Evolutionary conservation across 495 filamentous ascomycete genomes (phyloP), one percentile per base, ranked within the genome.

Genomic region (Aspergillus kassunensis): DNA sequence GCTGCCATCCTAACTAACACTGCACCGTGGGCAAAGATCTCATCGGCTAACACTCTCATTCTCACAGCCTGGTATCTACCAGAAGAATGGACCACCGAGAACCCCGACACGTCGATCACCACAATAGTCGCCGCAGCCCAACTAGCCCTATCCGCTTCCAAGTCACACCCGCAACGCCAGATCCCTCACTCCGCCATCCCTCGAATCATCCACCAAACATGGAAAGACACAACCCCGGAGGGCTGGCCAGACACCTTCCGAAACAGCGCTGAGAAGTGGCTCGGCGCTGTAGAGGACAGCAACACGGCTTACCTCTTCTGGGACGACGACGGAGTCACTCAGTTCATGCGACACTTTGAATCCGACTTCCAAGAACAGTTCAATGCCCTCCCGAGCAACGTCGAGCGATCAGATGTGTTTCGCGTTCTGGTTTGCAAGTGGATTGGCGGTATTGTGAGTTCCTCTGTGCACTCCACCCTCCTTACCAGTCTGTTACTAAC

Each of bases 31-130:
- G n/a, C n/a, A n/a, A n/a, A n/a, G n/a, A n/a, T n/a, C n/a, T n/a
- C n/a, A 40, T 5, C 36, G 3, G 19, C 18, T 42, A 11, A 42
- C 39, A 8, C 3, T n/a, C 20, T 42, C 9, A 6, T 15, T 19
- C n/a, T 13, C 16, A 19, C 25, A 61, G 59, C 51, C 1, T 61
- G 59, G 59, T 49, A 61, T 39, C 33, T 61, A 3, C 59, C 59
- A 0, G 19, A 45, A 25, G 29, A 36, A 13, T 61, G 59, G 59
- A 30, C 41, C 0, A 10, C 20, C 6, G 18, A 12, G 0, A 30
- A 0, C n/a, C 9, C 15, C 44, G 24, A 4, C 4, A 27, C 4
- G 9, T 49, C 19, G 13, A 19, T 19, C 45, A 30, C 6, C n/a
- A n/a, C n/a, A n/a, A 55, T 61, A 27, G 46, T 57, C 21, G 48